phyloP scores from a whole-genome alignment of 2,329 filamentous ascomycete genomes.

The Monosporascus sp. region DNA sequence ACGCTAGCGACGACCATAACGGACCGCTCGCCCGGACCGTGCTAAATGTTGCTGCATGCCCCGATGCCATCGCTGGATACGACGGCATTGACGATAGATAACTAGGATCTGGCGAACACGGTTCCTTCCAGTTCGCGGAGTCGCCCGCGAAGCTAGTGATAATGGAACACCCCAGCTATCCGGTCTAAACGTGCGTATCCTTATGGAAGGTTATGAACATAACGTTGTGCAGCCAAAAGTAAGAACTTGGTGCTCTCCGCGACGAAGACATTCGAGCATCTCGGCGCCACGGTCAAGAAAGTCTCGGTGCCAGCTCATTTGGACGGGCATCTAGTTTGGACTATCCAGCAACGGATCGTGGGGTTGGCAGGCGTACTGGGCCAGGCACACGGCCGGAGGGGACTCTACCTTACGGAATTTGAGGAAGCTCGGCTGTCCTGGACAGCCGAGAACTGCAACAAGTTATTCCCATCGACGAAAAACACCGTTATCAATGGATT shows the following conservation, averaged over 20 bases:
- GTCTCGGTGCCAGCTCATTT: conserved; percentile 45
- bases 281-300: conserved; percentile 46
- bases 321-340: conserved; percentile 47
- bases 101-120: conserved; percentile 26
- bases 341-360: conserved; percentile 40
- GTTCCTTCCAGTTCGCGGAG: conserved; percentile 21
- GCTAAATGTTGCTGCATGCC: conserved; percentile 34
- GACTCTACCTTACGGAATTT: conserved; percentile 45
- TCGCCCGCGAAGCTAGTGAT: conserved; percentile 7
- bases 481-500: conserved; percentile 50
- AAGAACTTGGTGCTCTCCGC: conserved; percentile 37
- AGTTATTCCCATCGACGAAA: conserved; percentile 48
- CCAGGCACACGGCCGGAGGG: conserved; percentile 40
- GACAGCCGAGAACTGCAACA: conserved; percentile 43
- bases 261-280: conserved; percentile 31
- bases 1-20: conserved; percentile 38
- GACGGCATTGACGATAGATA: conserved; percentile 45
- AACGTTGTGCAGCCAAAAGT: conserved; percentile 35
- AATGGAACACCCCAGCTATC: conserved; percentile 12
- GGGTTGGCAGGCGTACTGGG: conserved; percentile 38
- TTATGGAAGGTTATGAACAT: conserved; percentile 40
- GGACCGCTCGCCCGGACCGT: conserved; percentile 39
- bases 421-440: conserved; percentile 43
- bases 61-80: conserved; percentile 41
- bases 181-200: conserved; percentile 36